Base-by-base conservation (phyloP, 1,284 basidiomycete species). In the Sutorius eximius region DNA sequence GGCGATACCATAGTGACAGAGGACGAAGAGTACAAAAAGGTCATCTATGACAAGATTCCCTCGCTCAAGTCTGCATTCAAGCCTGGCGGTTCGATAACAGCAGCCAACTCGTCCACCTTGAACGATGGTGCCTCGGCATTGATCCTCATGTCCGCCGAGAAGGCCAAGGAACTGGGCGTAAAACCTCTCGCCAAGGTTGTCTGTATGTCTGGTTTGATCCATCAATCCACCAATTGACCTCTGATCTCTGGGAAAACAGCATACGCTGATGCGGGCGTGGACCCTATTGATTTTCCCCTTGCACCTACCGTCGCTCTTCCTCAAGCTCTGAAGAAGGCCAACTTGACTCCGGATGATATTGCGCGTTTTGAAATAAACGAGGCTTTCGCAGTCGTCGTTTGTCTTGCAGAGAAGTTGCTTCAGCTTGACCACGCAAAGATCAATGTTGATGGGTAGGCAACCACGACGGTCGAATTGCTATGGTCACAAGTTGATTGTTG, bases 71-170 rank as follows among this genome's bases (percentile, higher is more conserved):
- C 93, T 45, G 90, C 91, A 27, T 99, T 99, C 83, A 91, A 91
- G 78, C 82, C 89, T 60, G 87, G 85, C 59, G 96, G 96, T 52
- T 87, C 83, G 46, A 94, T 99, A 70, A 98, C 95, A 18, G 89
- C 96, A 53, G 96, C 95, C 57, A 99, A 99, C 77, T 93, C 96
- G 4, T 93, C 89, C n/a, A 92, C 88, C 51, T 77, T 99, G 70
- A 97, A 94, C 72, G 97, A 99, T 69, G 96, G 96, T 70, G 97
- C 95, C n/a, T 95, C 93, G 43, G 96, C 96, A 16, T 80, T 98
- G 62, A 87, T 99, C 52, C 80, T 99, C 58, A 96, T 93, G 80
- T 93, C 91, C 18, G 93, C 93, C 51, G 87, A 89, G 59, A 95
- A 93, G 70, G 87, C 95, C 38, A 83, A 91, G 73, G 87, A 93